These are phyloP conservation scores for Penicillium janthinellum DNA, from an alignment of 2,329 filamentous ascomycete species.

Conservation along the genomic window DNA sequence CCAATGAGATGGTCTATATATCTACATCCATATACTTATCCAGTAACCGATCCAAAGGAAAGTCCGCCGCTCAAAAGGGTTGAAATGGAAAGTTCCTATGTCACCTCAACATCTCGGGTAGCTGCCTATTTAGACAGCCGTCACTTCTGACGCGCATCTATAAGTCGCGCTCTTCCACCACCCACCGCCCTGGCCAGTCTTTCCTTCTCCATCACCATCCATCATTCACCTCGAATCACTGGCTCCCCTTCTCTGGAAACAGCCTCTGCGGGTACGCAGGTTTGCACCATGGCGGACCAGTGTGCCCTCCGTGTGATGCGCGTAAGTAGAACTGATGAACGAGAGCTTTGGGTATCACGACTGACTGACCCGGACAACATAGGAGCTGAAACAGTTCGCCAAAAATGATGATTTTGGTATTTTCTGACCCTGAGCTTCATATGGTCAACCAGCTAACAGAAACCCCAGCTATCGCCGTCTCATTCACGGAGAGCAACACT, in stretches of 20 bases:
- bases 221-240: no score
- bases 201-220: background rate
- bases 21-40: background rate
- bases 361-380: background rate
- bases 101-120: background rate
- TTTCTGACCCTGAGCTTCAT: slow-evolving; percentile 8
- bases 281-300: slow-evolving; percentile 18
- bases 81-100: background rate
- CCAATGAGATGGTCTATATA: background rate
- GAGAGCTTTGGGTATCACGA: background rate
- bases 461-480: slow-evolving; percentile 75
- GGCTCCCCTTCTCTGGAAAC: background rate
- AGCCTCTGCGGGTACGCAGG: background rate
- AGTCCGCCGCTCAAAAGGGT: background rate
- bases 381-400: slow-evolving; percentile 21
- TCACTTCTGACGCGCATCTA: background rate
- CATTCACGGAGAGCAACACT: slow-evolving; percentile 84
- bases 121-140: background rate
- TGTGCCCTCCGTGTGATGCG: slow-evolving; percentile 20
- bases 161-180: background rate
- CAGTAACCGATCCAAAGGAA: background rate
- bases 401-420: slow-evolving; percentile 5
- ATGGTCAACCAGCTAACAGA: background rate
- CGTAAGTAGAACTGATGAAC: slow-evolving; percentile 3
- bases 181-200: background rate